Percentiles rank a stretch among this genome's conserved stretches.
phyloP scores from a whole-genome alignment of 2,329 filamentous ascomycete genomes.

The Xylariaceae sp. region DNA sequence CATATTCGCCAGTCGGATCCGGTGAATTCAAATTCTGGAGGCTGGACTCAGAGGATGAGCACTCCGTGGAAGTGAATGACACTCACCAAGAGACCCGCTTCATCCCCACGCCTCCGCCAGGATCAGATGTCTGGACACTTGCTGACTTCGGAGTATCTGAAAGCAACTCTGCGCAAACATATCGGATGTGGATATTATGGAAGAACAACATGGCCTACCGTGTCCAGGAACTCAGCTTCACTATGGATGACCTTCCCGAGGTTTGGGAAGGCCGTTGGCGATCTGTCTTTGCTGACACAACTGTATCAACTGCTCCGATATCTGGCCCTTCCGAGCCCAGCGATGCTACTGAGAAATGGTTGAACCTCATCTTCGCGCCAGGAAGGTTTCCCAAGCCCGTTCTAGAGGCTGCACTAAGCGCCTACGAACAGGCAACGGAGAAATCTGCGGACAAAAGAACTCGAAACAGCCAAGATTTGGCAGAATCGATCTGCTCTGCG shows the following conservation, averaged over 20 bases:
- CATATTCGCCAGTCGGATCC: slow-evolving; percentile 79
- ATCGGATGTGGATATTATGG: slow-evolving; percentile 66
- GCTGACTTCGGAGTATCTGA: slow-evolving; percentile 64
- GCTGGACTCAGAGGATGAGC: slow-evolving; percentile 56
- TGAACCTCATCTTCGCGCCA: slow-evolving; percentile 74
- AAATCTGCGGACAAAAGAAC: slow-evolving; percentile 30
- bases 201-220: slow-evolving; percentile 77
- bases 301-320: slow-evolving; percentile 44
- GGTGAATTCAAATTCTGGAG: slow-evolving; percentile 95
- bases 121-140: slow-evolving; percentile 70
- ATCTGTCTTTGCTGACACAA: slow-evolving; percentile 54
- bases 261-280: slow-evolving; percentile 66
- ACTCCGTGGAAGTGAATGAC: slow-evolving; percentile 60
- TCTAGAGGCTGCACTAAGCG: slow-evolving; percentile 72
- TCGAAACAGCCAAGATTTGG: slow-evolving; percentile 49
- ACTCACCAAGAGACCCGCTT: slow-evolving; percentile 58
- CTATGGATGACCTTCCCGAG: slow-evolving; percentile 53
- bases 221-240: slow-evolving; percentile 65
- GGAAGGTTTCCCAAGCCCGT: slow-evolving; percentile 74
- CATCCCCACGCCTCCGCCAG: slow-evolving; percentile 61
- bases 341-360: slow-evolving; percentile 76
- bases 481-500: slow-evolving; percentile 68
- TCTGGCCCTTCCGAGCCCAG: slow-evolving; percentile 57
- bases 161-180: slow-evolving; percentile 46
- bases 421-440: slow-evolving; percentile 64